Conservation (phyloP, 768 basidiomycete species). For the Pleurotus djamor region DNA sequence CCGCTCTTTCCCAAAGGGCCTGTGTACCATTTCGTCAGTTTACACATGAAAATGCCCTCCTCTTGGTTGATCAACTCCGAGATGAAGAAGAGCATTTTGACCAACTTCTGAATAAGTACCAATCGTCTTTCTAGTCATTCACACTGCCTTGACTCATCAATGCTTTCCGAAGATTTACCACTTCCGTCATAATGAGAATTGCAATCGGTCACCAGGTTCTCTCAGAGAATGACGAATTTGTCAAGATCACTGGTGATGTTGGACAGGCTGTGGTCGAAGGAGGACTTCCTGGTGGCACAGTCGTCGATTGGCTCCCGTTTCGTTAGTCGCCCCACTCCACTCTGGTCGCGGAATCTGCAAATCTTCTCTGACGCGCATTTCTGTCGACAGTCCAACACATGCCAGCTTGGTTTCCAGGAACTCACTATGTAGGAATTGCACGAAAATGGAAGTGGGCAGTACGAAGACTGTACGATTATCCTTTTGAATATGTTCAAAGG, state of each 20-base stretch:
- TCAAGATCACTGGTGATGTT: not conserved
- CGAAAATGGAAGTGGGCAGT: constrained; percentile 23
- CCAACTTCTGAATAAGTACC: too few species aligned
- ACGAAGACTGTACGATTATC: constrained; percentile 27
- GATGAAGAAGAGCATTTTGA: not conserved
- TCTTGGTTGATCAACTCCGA: not conserved
- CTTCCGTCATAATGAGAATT: constrained; percentile 17
- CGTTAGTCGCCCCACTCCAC: constrained; percentile 8
- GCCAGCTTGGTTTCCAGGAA: constrained; percentile 37
- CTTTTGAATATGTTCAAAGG: constrained; percentile 21
- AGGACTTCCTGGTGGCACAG: constrained; percentile 15
- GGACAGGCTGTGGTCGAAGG: constrained; percentile 8
- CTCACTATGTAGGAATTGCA: constrained; percentile 29
- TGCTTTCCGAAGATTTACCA: constrained; percentile 15
- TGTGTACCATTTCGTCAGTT: constrained; percentile 8
- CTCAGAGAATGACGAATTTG: constrained; percentile 18
- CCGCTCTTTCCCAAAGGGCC: constrained; percentile 16
- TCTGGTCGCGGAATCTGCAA: too few species aligned
- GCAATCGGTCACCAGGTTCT: constrained; percentile 19
- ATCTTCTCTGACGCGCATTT: not conserved
- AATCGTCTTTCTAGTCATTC: too few species aligned
- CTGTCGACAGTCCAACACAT: constrained; percentile 30
- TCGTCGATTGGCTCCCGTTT: constrained; percentile 19
- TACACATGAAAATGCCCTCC: not conserved
- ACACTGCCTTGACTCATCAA: too few species aligned